These are phyloP conservation scores for Smallanthus sonchifolius DNA, from an alignment of 129 eudicot genomes.

Conservation along the genomic window DNA sequence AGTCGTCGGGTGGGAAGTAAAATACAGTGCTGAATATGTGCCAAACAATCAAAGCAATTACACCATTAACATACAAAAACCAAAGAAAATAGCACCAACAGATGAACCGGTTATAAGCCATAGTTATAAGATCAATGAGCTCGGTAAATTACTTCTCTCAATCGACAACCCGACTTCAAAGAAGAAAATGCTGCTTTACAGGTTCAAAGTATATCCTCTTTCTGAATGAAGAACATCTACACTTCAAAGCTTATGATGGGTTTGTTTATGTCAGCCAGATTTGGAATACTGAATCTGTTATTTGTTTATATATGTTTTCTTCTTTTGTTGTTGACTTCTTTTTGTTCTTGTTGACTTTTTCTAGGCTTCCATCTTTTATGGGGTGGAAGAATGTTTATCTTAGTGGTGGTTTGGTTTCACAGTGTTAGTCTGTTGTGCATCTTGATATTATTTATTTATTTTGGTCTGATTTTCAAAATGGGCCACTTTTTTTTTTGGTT, in stretches of 20 bases:
- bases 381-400: too few species aligned
- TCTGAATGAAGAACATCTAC: slow-evolving; percentile 19
- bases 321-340: background rate
- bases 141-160: slow-evolving; percentile 75
- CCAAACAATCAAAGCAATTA: slow-evolving; percentile 59
- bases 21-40: slow-evolving; percentile 70
- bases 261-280: slow-evolving; percentile 8
- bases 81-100: slow-evolving; percentile 51
- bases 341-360: background rate
- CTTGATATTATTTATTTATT: too few species aligned
- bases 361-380: too few species aligned
- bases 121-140: slow-evolving; percentile 61
- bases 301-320: slow-evolving; percentile 7
- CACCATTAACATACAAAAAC: slow-evolving; percentile 55
- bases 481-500: too few species aligned
- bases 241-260: background rate
- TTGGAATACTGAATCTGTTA: slow-evolving; percentile 1
- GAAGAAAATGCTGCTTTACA: slow-evolving; percentile 82
- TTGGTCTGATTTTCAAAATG: too few species aligned
- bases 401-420: too few species aligned
- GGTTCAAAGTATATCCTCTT: slow-evolving; percentile 74
- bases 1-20: slow-evolving; percentile 93
- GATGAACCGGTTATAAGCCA: slow-evolving; percentile 75
- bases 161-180: slow-evolving; percentile 75
- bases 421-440: too few species aligned